These are phyloP conservation scores for Penicillium sp. DNA, from an alignment of 2,329 filamentous ascomycete genomes.

Conservation along the genomic window DNA sequence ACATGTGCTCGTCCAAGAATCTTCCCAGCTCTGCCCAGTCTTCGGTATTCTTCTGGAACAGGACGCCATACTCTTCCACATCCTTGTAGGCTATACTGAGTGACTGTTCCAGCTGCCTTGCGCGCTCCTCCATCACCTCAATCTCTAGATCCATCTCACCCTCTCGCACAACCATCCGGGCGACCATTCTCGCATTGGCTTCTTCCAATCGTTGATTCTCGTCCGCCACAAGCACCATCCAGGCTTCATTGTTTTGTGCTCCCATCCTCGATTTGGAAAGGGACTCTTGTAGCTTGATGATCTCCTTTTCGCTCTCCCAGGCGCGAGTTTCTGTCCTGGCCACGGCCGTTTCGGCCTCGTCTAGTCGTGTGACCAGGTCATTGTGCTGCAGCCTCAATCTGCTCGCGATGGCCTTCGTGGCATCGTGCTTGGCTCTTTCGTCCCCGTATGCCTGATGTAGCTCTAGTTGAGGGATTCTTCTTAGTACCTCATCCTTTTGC, in stretches of 20 bases:
- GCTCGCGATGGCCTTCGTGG: background rate
- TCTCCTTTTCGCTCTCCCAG: background rate
- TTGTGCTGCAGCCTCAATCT: background rate
- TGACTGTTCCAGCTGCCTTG: background rate
- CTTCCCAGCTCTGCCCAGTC: constrained; percentile 2
- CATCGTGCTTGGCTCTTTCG: background rate
- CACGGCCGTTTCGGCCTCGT: constrained; percentile 3
- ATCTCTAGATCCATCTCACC: background rate
- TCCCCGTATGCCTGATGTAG: background rate
- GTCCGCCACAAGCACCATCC: background rate
- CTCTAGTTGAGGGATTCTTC: background rate
- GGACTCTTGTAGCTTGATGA: background rate
- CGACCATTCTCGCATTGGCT: background rate
- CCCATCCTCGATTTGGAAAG: background rate
- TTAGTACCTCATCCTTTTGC: background rate
- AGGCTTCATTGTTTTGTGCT: constrained; percentile 3
- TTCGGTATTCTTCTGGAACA: constrained; percentile 4
- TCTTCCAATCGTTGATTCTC: background rate
- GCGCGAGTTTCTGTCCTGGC: background rate
- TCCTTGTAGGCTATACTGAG: constrained; percentile 1
- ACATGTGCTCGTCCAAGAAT: background rate
- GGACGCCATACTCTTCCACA: background rate
- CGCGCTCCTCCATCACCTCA: background rate
- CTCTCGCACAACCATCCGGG: background rate
- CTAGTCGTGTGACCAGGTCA: constrained; percentile 1